Percentiles rank a stretch among this genome's conserved stretches.
Evolutionary conservation across 768 basidiomycete species (phyloP).

Genomic region (Leucosporidium creatinivorum): DNA sequence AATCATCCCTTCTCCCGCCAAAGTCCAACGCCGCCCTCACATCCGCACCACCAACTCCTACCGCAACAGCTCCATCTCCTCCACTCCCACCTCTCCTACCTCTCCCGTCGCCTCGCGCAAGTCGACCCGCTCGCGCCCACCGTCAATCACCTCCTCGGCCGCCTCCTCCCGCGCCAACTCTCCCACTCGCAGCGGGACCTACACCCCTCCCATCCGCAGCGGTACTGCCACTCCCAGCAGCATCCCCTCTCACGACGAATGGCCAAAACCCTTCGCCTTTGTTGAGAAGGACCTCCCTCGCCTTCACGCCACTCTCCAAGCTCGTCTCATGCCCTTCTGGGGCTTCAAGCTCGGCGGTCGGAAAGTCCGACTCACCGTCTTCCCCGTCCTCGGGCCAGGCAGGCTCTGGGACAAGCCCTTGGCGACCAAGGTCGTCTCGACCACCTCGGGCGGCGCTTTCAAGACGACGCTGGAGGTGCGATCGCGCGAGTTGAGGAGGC

Average conservation of each 20-base stretch:
- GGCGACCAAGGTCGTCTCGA: constrained; percentile 19
- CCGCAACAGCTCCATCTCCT: not conserved
- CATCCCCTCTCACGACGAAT: not conserved
- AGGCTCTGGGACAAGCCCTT: constrained; percentile 22
- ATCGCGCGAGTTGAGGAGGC: constrained; percentile 5
- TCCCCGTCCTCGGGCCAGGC: constrained; percentile 8
- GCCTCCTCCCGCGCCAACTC: constrained; percentile 17
- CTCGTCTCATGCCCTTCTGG: constrained; percentile 39
- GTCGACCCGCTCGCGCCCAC: not conserved
- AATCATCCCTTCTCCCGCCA: not conserved
- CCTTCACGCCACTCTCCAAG: constrained; percentile 36
- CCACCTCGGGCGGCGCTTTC: constrained; percentile 13
- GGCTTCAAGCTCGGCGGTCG: constrained; percentile 35
- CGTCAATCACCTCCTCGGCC: constrained; percentile 1
- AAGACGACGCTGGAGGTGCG: constrained; percentile 4
- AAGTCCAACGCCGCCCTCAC: constrained; percentile 1
- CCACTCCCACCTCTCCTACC: not conserved
- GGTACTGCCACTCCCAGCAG: not conserved
- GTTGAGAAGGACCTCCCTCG: constrained; percentile 14
- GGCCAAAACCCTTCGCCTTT: constrained; percentile 17
- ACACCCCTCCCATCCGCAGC: constrained; percentile 2
- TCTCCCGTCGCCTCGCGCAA: constrained; percentile 1
- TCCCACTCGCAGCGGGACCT: not conserved
- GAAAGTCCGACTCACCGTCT: constrained; percentile 35
- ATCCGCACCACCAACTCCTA: not conserved